A percentile compares a stretch with the other conserved stretches of the same genome.
Conservation (phyloP, 495 filamentous ascomycete genomes). For the Aspergillus leporis region DNA sequence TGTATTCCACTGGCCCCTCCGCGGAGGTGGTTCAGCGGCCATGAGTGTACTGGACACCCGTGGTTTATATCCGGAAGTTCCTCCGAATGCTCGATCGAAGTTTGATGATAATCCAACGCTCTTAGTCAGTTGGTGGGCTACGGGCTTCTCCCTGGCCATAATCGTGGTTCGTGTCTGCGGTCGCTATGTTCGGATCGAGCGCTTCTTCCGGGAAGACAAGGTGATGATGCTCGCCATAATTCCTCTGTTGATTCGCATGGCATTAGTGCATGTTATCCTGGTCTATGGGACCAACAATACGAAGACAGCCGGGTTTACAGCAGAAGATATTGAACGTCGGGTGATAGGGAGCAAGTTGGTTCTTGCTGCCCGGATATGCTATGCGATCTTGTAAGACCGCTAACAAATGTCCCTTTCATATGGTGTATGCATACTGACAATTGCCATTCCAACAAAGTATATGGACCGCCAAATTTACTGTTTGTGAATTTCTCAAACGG, state of each 20-base stretch:
- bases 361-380: constrained; percentile 53
- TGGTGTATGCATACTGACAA: constrained; percentile 5
- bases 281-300: constrained; percentile 86
- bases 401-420: not conserved
- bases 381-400: constrained; percentile 56
- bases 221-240: constrained; percentile 78
- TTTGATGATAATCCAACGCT: constrained; percentile 71
- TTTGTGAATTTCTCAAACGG: constrained; percentile 87
- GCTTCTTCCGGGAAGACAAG: constrained; percentile 84
- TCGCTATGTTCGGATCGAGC: constrained; percentile 77
- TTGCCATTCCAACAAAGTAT: constrained; percentile 54
- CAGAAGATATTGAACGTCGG: constrained; percentile 40
- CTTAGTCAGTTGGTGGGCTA: constrained; percentile 94
- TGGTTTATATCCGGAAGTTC: constrained; percentile 34
- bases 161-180: constrained; percentile 76
- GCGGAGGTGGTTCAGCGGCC: constrained; percentile 34
- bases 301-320: constrained; percentile 40
- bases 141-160: constrained; percentile 74
- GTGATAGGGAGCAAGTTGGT: constrained; percentile 56
- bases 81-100: constrained; percentile 57
- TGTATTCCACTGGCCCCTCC: constrained; percentile 24
- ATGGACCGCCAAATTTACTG: constrained; percentile 88
- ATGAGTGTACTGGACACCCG: constrained; percentile 23
- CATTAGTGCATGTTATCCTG: constrained; percentile 80
- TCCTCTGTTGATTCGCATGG: constrained; percentile 81